Evolutionary conservation across 306 rosid genomes (phyloP), one percentile per base, ranked within the genome.

Genomic region (Cercis canadensis): DNA sequence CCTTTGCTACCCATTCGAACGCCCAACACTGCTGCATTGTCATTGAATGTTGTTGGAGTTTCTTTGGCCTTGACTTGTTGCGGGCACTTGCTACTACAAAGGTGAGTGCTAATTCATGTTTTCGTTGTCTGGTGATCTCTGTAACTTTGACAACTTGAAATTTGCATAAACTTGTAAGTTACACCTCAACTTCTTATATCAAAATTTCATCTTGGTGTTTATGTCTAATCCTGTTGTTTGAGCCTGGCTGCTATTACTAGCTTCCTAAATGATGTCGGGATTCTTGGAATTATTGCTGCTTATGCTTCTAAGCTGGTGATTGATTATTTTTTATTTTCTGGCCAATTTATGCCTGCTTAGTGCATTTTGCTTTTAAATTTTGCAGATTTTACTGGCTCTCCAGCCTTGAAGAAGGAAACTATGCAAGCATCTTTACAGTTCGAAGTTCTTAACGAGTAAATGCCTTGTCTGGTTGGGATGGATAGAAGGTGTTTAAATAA

Each of bases 401-500:
- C 80, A 67, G 88, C 70, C 79, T 41, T 46, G 84, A 50, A 56
- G 89, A 78, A 76, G 77, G 75, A 85, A 77, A 77, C 78, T 56
- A 73, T 80, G 81, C 85, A 80, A 75, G 74, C 83, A 59, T 75
- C 79, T 76, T 72, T 45, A 53, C 76, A 49, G 76, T 86, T 80
- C 77, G 40, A 81, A 69, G 74, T 72, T 86, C 60, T 34, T 73
- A 78, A 78, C 77, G 78, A 78, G 86, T 82, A 80, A 80, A 78
- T 68, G 87, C 91, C 79, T 87, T 85, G 84, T 92, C 86, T 78
- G 88, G 88, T 88, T 88, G 87, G 77, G 86, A 65, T 81, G 88
- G 87, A 84, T 88, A 87, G 88, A 83, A 87, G 78, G 77, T 78
- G 83, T 24, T 74, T 82, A 74, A 58, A 64, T 57, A 70, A 74